Evolutionary conservation across 2,329 filamentous ascomycete species (phyloP).

Genomic region (Neocatenulostroma microsporum): DNA sequence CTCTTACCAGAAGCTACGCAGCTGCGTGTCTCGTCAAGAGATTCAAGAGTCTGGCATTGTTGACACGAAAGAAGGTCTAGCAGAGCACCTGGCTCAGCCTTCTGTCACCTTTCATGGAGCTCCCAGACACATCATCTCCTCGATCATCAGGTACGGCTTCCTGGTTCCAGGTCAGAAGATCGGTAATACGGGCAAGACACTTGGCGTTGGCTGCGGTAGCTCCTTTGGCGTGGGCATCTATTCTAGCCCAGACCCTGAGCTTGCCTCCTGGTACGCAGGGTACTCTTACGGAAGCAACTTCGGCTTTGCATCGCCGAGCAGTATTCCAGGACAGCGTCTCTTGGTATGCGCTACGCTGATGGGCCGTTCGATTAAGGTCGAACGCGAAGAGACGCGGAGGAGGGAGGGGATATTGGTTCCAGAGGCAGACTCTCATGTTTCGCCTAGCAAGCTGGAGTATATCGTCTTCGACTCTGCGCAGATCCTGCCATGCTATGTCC

Average conservation of each 20-base stretch:
- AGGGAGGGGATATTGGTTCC: background rate
- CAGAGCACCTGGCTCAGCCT: constrained; percentile 32
- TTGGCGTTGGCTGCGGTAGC: constrained; percentile 31
- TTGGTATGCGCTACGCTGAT: constrained; percentile 43
- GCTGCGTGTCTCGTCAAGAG: constrained; percentile 1
- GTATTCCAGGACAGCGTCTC: constrained; percentile 35
- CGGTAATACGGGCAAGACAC: constrained; percentile 21
- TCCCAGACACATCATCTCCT: constrained; percentile 26
- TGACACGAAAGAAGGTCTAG: constrained; percentile 25
- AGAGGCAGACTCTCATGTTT: constrained; percentile 21
- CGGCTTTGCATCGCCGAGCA: constrained; percentile 3
- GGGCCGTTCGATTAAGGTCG: constrained; percentile 33
- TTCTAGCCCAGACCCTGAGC: constrained; percentile 30
- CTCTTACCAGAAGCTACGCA: background rate
- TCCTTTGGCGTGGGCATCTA: constrained; percentile 40
- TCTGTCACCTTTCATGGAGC: constrained; percentile 34
- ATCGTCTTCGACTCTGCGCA: constrained; percentile 38
- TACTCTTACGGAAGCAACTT: background rate
- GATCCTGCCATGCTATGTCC: constrained; percentile 41
- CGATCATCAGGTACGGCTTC: constrained; percentile 41
- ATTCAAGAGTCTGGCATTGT: background rate
- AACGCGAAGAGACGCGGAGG: constrained; percentile 10
- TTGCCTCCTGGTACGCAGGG: constrained; percentile 1
- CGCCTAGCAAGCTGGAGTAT: constrained; percentile 34
- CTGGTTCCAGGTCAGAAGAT: constrained; percentile 31